Base-by-base conservation (phyloP, 2,329 filamentous ascomycete species). In the Akanthomyces muscarius region DNA sequence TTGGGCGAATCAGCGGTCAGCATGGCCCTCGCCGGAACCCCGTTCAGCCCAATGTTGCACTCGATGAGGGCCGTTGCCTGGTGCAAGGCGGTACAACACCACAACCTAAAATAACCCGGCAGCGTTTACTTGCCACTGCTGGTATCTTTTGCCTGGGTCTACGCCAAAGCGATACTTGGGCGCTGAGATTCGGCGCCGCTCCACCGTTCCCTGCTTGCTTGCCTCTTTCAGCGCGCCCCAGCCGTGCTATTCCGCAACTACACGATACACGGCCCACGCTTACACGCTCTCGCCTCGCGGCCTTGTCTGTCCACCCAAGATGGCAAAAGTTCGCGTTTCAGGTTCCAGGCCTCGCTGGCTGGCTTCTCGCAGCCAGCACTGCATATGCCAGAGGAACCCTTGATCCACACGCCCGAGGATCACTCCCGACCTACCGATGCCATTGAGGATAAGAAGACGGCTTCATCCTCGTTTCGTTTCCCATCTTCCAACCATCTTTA, bases 371-470 rank as follows among this genome's bases (percentile, higher is more conserved):
- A 42, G 33, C 28, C n/a, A 48, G 50, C 59, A 54, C 44, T 50
- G 51, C 50, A 45, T 25, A 55, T 50, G 51, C 48, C 48, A 45
- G 33, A 47, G 23, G 41, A 47, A 41, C 41, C 16, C 45, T 44
- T 56, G 60, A 62, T 62, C 60, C 60, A 62, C 61, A 44, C 18
- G n/a, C 18, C 48, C 52, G 30, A 48, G n/a, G n/a, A 58, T 48
- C 57, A 36, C 30, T 61, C 51, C 45, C 45, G 53, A 55, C 59
- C 58, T 52, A 54, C 63, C 56, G 41, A 23, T 55, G 50, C 25
- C 41, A n/a, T 50, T 63, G 65, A 70, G 66, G 52, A 72, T 71
- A 72, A 72, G 71, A 71, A 72, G 67, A 67, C 59, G 64, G 47
- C 57, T 52, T 71, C 66, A 68, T 69, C 71, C 68, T 42, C 23